phyloP scores from a whole-genome alignment of 1,284 basidiomycete species.

The Ceratorhiza oryzae-sativae region DNA sequence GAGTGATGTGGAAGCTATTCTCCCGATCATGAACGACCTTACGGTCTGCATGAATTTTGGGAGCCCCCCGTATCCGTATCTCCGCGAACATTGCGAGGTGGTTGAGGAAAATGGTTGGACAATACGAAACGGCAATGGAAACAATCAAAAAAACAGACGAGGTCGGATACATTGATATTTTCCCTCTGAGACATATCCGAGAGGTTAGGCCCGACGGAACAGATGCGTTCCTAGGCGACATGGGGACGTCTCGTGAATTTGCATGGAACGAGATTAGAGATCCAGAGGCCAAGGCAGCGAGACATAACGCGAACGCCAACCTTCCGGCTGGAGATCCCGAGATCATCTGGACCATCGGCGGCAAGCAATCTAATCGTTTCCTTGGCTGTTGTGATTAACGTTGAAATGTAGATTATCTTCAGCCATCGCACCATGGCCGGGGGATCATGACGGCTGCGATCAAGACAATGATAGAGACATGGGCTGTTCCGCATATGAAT shows the following conservation, averaged over 20 bases:
- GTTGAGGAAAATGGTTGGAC: conserved; percentile 7
- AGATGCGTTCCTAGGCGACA: conserved; percentile 40
- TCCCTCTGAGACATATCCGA: conserved; percentile 41
- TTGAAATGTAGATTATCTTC: conserved; percentile 58
- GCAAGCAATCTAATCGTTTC: conserved; percentile 15
- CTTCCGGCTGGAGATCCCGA: conserved; percentile 36
- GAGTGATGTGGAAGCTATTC: conserved; percentile 33
- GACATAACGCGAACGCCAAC: conserved; percentile 35
- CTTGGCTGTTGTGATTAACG: not conserved
- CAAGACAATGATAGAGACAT: conserved; percentile 58
- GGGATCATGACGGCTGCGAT: conserved; percentile 73
- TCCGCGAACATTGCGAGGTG: conserved; percentile 39
- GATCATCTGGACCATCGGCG: conserved; percentile 42
- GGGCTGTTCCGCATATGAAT: conserved; percentile 67
- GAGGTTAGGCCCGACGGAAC: conserved; percentile 40
- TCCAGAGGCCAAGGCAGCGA: conserved; percentile 38
- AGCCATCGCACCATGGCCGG: conserved; percentile 63
- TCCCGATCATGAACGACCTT: conserved; percentile 39
- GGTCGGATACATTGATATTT: conserved; percentile 22
- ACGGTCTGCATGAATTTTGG: conserved; percentile 38
- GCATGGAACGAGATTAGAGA: conserved; percentile 37
- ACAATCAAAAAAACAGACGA: conserved; percentile 18
- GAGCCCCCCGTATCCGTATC: conserved; percentile 41
- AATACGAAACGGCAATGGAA: conserved; percentile 26
- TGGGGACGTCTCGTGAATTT: conserved; percentile 31